These are phyloP conservation scores for Haplosporangium sp. DNA, from an alignment of 371 early-diverging fungal species.

Conservation along the genomic window DNA sequence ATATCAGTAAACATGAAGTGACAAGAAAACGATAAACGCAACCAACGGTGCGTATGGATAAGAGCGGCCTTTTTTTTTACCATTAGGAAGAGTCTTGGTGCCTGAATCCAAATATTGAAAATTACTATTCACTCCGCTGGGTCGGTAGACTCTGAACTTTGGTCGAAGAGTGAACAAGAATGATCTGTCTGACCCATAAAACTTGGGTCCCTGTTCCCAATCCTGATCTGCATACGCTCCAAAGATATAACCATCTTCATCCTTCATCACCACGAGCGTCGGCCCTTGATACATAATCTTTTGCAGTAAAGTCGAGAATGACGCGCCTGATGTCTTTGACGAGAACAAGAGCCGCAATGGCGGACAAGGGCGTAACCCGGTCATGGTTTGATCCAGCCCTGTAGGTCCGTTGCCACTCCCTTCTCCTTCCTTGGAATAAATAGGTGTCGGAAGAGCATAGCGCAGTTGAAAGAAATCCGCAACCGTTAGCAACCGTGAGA, in stretches of 20 bases:
- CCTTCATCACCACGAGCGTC: slow-evolving; percentile 60
- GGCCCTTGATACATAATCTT: slow-evolving; percentile 63
- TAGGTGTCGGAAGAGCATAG: slow-evolving; percentile 43
- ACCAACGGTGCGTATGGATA: background rate
- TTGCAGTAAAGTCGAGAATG: slow-evolving; percentile 59
- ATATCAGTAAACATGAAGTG: background rate
- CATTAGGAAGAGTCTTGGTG: slow-evolving; percentile 87
- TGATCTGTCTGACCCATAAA: slow-evolving; percentile 74
- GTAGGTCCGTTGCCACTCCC: slow-evolving; percentile 10
- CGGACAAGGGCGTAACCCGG: slow-evolving; percentile 18
- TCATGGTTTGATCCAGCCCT: slow-evolving; percentile 6
- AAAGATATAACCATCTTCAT: slow-evolving; percentile 67
- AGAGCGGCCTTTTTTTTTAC: slow-evolving; percentile 44
- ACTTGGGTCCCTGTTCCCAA: slow-evolving; percentile 71
- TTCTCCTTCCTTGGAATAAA: slow-evolving; percentile 19
- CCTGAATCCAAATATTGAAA: slow-evolving; percentile 88
- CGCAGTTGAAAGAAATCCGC: slow-evolving; percentile 47
- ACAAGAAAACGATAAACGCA: background rate
- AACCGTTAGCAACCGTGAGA: slow-evolving; percentile 31
- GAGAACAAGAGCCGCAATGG: slow-evolving; percentile 64
- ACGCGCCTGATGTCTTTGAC: slow-evolving; percentile 73
- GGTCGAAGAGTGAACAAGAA: slow-evolving; percentile 73
- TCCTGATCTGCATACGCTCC: slow-evolving; percentile 80
- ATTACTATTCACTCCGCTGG: slow-evolving; percentile 75
- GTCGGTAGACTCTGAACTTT: slow-evolving; percentile 56